phyloP scores from a whole-genome alignment of 495 filamentous ascomycete genomes.

The Penicillium ucsense region DNA sequence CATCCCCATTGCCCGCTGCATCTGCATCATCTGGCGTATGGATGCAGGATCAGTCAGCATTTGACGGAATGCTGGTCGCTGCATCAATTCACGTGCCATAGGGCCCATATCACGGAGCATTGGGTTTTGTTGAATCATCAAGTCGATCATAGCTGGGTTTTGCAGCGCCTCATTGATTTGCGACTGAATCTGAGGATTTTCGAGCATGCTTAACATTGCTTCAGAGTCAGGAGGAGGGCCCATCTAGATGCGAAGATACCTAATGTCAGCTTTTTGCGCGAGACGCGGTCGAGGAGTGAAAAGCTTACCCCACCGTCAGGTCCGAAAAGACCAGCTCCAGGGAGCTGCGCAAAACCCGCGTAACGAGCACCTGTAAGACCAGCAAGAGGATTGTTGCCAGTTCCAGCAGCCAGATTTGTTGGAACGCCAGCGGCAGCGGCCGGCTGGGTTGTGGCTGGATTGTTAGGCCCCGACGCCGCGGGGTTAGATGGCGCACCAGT shows the following conservation, averaged over 20 bases:
- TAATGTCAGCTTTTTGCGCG: slow-evolving; percentile 8
- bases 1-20: slow-evolving; percentile 60
- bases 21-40: slow-evolving; percentile 65
- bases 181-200: slow-evolving; percentile 71
- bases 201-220: slow-evolving; percentile 71
- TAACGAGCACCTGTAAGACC: slow-evolving; percentile 89
- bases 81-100: slow-evolving; percentile 70
- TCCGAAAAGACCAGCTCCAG: slow-evolving; percentile 82
- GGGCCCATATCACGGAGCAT: slow-evolving; percentile 77
- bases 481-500: slow-evolving; percentile 41
- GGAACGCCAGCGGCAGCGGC: slow-evolving; percentile 56
- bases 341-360: slow-evolving; percentile 83
- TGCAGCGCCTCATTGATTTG: slow-evolving; percentile 88
- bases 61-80: slow-evolving; percentile 74
- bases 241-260: slow-evolving; percentile 51
- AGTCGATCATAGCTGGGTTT: slow-evolving; percentile 83
- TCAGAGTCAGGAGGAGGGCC: slow-evolving; percentile 76
- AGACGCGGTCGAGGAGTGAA: not conserved
- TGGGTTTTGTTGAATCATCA: slow-evolving; percentile 85
- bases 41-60: slow-evolving; percentile 94
- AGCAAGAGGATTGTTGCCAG: slow-evolving; percentile 82
- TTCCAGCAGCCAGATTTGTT: slow-evolving; percentile 83
- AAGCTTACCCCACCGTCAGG: slow-evolving; percentile 92
- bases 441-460: slow-evolving; percentile 41
- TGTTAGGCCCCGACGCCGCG: slow-evolving; percentile 34